phyloP scores from a whole-genome alignment of 2,329 filamentous ascomycete genomes.

The Paramyrothecium roridum region DNA sequence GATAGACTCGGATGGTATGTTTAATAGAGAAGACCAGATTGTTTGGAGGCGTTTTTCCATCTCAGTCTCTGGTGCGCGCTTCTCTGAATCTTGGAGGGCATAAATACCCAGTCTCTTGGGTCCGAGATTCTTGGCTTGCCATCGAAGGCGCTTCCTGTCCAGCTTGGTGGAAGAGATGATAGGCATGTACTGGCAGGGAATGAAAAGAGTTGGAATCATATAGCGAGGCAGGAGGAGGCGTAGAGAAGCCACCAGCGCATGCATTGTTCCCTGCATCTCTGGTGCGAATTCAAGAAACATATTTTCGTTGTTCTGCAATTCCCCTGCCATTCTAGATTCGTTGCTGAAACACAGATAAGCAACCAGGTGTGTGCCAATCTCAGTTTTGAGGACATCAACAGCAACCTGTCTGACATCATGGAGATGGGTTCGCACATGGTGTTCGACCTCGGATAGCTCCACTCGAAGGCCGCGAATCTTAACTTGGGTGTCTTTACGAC shows the following conservation, averaged over 20 bases:
- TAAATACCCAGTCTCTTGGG: neutral
- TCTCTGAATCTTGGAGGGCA: neutral
- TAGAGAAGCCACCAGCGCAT: neutral
- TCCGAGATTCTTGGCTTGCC: neutral
- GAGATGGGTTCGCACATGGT: neutral
- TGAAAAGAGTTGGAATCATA: slow-evolving; percentile 14
- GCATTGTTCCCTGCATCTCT: no score
- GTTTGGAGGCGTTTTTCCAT: neutral
- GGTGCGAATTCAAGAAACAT: neutral
- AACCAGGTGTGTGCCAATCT: neutral
- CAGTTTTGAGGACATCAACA: neutral
- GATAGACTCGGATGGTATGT: slow-evolving; percentile 15
- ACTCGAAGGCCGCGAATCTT: slow-evolving; percentile 32
- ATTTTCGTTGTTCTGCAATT: neutral
- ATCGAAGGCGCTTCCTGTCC: slow-evolving; percentile 7
- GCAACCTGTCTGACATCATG: neutral
- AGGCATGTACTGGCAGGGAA: slow-evolving; percentile 14
- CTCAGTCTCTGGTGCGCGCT: slow-evolving; percentile 1
- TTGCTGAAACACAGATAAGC: neutral
- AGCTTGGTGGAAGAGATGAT: slow-evolving; percentile 13
- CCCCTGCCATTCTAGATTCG: neutral
- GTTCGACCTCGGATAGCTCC: slow-evolving; percentile 31
- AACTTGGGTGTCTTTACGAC: neutral
- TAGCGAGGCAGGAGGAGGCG: slow-evolving; percentile 9
- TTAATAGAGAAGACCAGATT: slow-evolving; percentile 5